Evolutionary conservation across 192 early-diverging fungal genomes (phyloP), one percentile per base, ranked within the genome.

Genomic region (Coemansia sp.): DNA sequence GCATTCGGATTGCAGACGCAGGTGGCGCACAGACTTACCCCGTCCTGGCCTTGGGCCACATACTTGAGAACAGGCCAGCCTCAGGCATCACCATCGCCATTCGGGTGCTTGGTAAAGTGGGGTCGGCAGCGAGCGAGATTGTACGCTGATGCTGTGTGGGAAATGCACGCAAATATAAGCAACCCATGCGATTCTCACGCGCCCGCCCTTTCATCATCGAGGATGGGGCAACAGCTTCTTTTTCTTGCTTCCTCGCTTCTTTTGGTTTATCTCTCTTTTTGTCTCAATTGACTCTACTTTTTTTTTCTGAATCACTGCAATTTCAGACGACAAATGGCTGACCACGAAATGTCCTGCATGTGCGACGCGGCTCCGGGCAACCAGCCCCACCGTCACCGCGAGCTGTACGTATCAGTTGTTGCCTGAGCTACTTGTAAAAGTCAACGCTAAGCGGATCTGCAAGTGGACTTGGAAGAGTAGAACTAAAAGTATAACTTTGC

Each of bases 331-430:
- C 38, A 52, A 69, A 84, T 84, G 81, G 34, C 57, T 52, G 81
- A 84, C 74, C 66, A 69, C 49, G 81, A 78, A 66, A 84, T 84
- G 81, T 46, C 71, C 42, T 85, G 82, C 70, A 75, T 75, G 36
- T 85, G 82, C 75, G 68, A 74, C 34, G 78, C 63, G 11, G 77
- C 78, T 12, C 82, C 82, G 15, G 78, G 78, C 43, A 72, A 72
- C 70, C 63, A 66, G 65, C 60, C 74, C 27, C 82, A 85, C 70
- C 75, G 70, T 33, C 82, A 85, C 82, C 72, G 78, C 66, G 75
- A 85, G 29, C 67, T 77, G 82, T 84, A 79, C 41, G 82, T 78
- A 54, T 59, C 33, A 9, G 31, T 24, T 29, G 22, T 42, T 7
- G 59, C 0, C 46, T 27, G 33, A 2, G 54, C 22, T 1, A 16